These are phyloP conservation scores for Fusarium globosum DNA, from an alignment of 2,329 filamentous ascomycete species.

Conservation along the genomic window DNA sequence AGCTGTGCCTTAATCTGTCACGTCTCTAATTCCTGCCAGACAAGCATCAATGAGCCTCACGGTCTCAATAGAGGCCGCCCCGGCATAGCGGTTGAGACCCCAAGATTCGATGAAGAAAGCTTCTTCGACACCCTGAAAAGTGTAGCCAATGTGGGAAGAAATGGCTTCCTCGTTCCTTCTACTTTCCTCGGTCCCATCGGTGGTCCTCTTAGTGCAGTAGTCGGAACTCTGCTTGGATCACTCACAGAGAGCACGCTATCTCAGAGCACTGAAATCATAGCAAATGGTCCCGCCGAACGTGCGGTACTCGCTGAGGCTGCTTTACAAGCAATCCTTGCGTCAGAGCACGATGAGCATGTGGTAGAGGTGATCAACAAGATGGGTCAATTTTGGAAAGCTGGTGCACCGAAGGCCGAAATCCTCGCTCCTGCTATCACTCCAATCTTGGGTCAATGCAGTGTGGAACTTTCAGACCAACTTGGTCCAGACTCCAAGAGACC, in stretches of 20 bases:
- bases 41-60: not conserved
- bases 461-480: not conserved
- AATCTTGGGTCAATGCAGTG: constrained; percentile 8
- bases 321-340: constrained; percentile 32
- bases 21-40: not conserved
- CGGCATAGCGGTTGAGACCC: not conserved
- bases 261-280: not conserved
- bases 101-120: constrained; percentile 15
- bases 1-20: not conserved
- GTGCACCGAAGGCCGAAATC: constrained; percentile 8
- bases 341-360: constrained; percentile 5
- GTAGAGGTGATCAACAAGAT: constrained; percentile 22
- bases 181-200: not conserved
- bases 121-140: constrained; percentile 39
- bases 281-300: constrained; percentile 24
- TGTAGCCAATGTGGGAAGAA: constrained; percentile 7
- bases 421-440: constrained; percentile 10
- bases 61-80: not conserved
- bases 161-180: not conserved
- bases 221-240: not conserved
- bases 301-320: constrained; percentile 39
- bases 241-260: not conserved
- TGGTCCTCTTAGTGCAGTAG: not conserved
- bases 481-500: not conserved
- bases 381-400: constrained; percentile 8